phyloP scores from a whole-genome alignment of 176 grass and related monocot genomes.

The Aegilops speltoides region DNA sequence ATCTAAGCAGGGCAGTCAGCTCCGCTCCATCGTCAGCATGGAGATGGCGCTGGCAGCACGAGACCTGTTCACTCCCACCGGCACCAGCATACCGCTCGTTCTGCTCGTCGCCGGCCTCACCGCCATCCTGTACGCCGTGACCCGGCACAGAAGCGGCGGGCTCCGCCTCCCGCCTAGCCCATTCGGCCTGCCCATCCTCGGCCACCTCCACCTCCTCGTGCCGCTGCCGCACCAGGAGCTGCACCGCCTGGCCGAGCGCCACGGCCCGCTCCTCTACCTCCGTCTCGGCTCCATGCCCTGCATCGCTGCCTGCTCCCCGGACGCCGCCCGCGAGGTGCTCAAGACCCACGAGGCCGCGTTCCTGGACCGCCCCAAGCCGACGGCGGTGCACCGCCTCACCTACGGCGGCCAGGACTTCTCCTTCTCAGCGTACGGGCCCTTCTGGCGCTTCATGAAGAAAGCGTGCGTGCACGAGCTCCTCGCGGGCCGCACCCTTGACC shows the following conservation, averaged over 20 bases:
- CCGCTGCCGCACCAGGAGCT: conserved; percentile 70
- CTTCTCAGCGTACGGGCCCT: conserved; percentile 66
- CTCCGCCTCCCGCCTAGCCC: conserved; percentile 54
- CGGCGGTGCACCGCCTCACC: conserved; percentile 41
- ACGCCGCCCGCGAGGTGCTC: conserved; percentile 50
- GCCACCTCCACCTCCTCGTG: conserved; percentile 77
- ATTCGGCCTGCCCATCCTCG: conserved; percentile 61
- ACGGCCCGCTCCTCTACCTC: conserved; percentile 58
- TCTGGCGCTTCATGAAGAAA: conserved; percentile 82
- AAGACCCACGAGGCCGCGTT: conserved; percentile 54
- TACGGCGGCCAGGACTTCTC: conserved; percentile 68
- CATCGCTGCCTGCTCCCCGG: conserved; percentile 61
- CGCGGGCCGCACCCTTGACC: conserved; percentile 55
- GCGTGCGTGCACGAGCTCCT: conserved; percentile 72
- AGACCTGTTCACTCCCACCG: not conserved
- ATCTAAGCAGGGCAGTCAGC: not conserved
- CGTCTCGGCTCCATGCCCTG: conserved; percentile 60
- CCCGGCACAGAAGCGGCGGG: not conserved
- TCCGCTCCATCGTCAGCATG: not conserved
- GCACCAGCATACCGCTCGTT: conserved; percentile 16
- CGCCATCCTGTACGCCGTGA: conserved; percentile 17
- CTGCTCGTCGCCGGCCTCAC: conserved; percentile 34
- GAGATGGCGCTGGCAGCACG: conserved; percentile 11
- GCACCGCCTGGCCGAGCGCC: conserved; percentile 45
- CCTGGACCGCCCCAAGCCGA: conserved; percentile 51